These are phyloP conservation scores for Aspergillus udagawae DNA, from an alignment of 2,329 filamentous ascomycete genomes.

Conservation along the genomic window DNA sequence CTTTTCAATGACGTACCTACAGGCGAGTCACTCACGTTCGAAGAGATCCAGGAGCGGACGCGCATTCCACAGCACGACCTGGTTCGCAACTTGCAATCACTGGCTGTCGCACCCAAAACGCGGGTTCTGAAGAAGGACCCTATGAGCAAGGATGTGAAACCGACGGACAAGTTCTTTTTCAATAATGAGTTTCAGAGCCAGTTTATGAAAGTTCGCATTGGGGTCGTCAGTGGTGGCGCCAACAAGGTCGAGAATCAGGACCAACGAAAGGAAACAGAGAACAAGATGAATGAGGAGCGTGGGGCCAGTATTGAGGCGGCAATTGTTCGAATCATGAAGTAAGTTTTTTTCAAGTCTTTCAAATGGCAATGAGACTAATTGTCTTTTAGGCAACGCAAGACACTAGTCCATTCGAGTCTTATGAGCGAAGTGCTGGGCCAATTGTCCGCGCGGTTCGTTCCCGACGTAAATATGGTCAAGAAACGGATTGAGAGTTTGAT, in stretches of 20 bases:
- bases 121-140: slow-evolving; percentile 77
- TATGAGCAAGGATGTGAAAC: slow-evolving; percentile 70
- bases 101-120: slow-evolving; percentile 79
- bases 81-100: slow-evolving; percentile 70
- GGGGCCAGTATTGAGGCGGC: slow-evolving; percentile 50
- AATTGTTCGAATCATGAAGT: slow-evolving; percentile 54
- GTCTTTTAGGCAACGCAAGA: slow-evolving; percentile 45
- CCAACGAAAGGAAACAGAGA: slow-evolving; percentile 51
- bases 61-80: slow-evolving; percentile 74
- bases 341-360: slow-evolving; percentile 13
- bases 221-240: slow-evolving; percentile 68
- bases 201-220: slow-evolving; percentile 82
- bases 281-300: slow-evolving; percentile 49
- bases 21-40: slow-evolving; percentile 53
- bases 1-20: slow-evolving; percentile 76
- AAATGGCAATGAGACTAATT: slow-evolving; percentile 4
- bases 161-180: slow-evolving; percentile 74
- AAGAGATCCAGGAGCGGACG: slow-evolving; percentile 79
- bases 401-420: slow-evolving; percentile 44
- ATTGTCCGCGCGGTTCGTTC: slow-evolving; percentile 46
- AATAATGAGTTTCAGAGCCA: slow-evolving; percentile 79
- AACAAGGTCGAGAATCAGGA: slow-evolving; percentile 78
- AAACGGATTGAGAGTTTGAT: slow-evolving; percentile 51
- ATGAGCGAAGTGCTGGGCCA: slow-evolving; percentile 50
- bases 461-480: slow-evolving; percentile 52